Conservation (phyloP, 352 stramenopile species). For the Phytophthora sojae region DNA sequence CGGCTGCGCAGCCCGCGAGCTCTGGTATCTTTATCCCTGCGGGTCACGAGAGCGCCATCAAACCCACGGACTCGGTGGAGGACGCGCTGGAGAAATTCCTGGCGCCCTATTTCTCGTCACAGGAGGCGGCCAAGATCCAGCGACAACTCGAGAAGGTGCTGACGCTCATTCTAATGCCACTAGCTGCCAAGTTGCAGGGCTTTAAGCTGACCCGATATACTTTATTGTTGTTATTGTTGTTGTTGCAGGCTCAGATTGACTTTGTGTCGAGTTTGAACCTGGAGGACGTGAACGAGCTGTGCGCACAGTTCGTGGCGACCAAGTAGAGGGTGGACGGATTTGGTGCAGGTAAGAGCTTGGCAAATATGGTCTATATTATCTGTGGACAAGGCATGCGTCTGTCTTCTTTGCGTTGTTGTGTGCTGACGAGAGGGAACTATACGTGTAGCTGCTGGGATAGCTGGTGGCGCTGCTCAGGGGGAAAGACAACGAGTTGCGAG, state of each 20-base stretch:
- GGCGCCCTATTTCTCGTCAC: constrained; percentile 63
- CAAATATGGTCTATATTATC: constrained; percentile 27
- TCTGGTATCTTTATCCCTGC: constrained; percentile 35
- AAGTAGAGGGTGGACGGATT: constrained; percentile 16
- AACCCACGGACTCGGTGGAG: constrained; percentile 47
- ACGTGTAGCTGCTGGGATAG: constrained; percentile 37
- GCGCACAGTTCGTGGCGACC: constrained; percentile 63
- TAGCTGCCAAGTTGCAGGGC: background rate
- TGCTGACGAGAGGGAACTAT: constrained; percentile 9
- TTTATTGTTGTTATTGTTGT: constrained; percentile 10
- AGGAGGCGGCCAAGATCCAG: constrained; percentile 66
- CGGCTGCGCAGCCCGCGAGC: constrained; percentile 13
- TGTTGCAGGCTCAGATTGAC: constrained; percentile 49
- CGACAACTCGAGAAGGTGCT: constrained; percentile 68
- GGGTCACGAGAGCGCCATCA: constrained; percentile 41
- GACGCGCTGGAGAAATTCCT: constrained; percentile 74
- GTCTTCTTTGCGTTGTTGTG: background rate
- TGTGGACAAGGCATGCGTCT: background rate
- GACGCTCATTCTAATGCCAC: background rate
- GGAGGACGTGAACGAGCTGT: constrained; percentile 78
- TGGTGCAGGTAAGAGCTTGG: constrained; percentile 8
- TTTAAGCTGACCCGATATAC: background rate
- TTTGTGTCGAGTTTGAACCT: constrained; percentile 69
- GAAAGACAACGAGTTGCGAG: background rate
- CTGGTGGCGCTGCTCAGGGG: constrained; percentile 41